phyloP scores from a whole-genome alignment of 2,329 filamentous ascomycete genomes.

The Fusarium sp. region DNA sequence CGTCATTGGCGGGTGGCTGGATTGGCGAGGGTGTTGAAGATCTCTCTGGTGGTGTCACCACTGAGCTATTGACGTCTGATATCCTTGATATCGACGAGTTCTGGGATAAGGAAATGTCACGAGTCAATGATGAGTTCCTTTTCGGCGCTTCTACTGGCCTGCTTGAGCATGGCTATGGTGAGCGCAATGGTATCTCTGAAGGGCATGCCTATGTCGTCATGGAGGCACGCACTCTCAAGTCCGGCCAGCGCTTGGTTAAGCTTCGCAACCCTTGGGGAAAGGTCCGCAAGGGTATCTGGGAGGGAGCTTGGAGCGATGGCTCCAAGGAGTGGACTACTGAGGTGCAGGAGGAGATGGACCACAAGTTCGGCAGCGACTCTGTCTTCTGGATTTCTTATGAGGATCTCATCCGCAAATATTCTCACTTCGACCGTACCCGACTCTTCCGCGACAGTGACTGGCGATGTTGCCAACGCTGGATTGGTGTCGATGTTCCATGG shows the following conservation, averaged over 20 bases:
- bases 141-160: constrained; percentile 78
- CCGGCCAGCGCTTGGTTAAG: constrained; percentile 68
- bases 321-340: constrained; percentile 73
- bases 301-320: constrained; percentile 71
- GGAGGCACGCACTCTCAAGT: constrained; percentile 66
- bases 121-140: constrained; percentile 84
- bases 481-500: constrained; percentile 73
- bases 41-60: constrained; percentile 77
- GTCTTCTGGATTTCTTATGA: constrained; percentile 75
- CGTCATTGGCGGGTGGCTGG: constrained; percentile 77
- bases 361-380: constrained; percentile 72
- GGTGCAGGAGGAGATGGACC: constrained; percentile 68
- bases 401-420: constrained; percentile 73
- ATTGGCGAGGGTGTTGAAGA: constrained; percentile 73
- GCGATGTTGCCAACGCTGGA: constrained; percentile 71
- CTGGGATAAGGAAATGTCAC: constrained; percentile 84
- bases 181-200: constrained; percentile 70
- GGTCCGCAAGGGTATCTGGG: constrained; percentile 69
- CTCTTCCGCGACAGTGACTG: constrained; percentile 71
- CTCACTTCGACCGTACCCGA: constrained; percentile 71
- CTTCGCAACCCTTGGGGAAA: constrained; percentile 73
- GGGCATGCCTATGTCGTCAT: constrained; percentile 73
- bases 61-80: constrained; percentile 75
- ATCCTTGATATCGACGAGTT: constrained; percentile 85
- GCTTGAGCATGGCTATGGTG: constrained; percentile 72